A percentile compares a stretch with the other conserved stretches of the same genome.
Evolutionary conservation across 352 stramenopile species (phyloP).

Genomic region (Phytopythium aichiense): DNA sequence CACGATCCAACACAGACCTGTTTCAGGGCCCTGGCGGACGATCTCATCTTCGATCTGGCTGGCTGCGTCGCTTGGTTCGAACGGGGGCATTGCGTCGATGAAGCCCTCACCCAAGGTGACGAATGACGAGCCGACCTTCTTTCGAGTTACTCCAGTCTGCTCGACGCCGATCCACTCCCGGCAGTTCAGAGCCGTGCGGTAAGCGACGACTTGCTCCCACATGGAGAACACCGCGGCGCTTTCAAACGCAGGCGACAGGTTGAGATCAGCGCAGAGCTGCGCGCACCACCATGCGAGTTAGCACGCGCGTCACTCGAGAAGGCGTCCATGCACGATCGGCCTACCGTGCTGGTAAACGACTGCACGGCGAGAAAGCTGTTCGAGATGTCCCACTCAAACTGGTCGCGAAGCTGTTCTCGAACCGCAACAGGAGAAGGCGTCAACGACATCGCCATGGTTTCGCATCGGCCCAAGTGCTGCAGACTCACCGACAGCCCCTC

Average conservation of each 20-base stretch:
- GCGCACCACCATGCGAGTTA: neutral
- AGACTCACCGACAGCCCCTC: conserved; percentile 52
- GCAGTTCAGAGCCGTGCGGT: conserved; percentile 44
- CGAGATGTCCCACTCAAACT: conserved; percentile 79
- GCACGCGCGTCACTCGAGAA: neutral
- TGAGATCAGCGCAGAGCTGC: conserved; percentile 54
- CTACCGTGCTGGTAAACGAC: conserved; percentile 42
- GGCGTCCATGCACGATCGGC: neutral
- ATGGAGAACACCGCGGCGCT: conserved; percentile 69
- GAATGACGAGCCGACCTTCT: conserved; percentile 14
- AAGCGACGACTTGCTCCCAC: conserved; percentile 64
- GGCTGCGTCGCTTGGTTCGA: conserved; percentile 9
- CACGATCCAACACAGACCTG: conserved; percentile 17
- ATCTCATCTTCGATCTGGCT: conserved; percentile 24
- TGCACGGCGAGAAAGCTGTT: conserved; percentile 43
- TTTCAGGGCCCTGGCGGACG: conserved; percentile 39
- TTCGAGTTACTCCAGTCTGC: conserved; percentile 1
- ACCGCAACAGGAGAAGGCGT: neutral
- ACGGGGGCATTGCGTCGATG: conserved; percentile 46
- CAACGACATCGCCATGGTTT: neutral
- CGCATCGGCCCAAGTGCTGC: neutral
- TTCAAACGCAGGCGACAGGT: conserved; percentile 48
- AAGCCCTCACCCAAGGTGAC: conserved; percentile 27
- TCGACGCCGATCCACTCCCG: conserved; percentile 62
- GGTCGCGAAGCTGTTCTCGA: conserved; percentile 50